Conservation (phyloP, 768 basidiomycete genomes). For the Rhodotorula paludigena region DNA sequence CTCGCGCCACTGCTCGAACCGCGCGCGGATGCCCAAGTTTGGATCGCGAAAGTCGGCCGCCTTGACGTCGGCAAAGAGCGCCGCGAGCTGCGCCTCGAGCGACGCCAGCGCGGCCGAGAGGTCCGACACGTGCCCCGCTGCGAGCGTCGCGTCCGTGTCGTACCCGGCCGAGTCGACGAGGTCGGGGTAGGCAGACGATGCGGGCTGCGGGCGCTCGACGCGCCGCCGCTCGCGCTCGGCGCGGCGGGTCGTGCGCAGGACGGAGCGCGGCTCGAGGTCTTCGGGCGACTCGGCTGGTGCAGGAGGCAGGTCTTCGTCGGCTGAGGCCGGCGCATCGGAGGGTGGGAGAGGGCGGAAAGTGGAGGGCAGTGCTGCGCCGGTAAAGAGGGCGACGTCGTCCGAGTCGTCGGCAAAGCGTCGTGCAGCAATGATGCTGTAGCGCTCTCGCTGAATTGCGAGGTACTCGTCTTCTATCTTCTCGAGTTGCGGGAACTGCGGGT, state of each 20-base stretch:
- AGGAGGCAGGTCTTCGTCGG: conserved; percentile 25
- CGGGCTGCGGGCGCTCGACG: background rate
- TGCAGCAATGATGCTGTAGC: conserved; percentile 36
- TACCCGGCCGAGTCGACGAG: conserved; percentile 22
- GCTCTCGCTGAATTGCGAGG: conserved; percentile 40
- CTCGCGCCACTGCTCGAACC: conserved; percentile 50
- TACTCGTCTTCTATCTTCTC: conserved; percentile 49
- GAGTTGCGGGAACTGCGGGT: conserved; percentile 46
- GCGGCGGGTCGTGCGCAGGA: conserved; percentile 41
- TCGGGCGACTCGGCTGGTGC: conserved; percentile 35
- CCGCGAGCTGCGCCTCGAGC: conserved; percentile 3
- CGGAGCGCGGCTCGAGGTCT: conserved; percentile 45
- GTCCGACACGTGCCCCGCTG: conserved; percentile 23
- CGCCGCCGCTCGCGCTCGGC: conserved; percentile 42
- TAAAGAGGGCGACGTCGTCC: conserved; percentile 43
- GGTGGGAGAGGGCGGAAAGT: background rate
- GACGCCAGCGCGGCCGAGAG: conserved; percentile 21
- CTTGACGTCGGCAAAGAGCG: conserved; percentile 41
- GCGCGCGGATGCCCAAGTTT: conserved; percentile 32
- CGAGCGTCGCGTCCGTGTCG: conserved; percentile 34
- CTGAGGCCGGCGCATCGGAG: background rate
- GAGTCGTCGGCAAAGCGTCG: conserved; percentile 41
- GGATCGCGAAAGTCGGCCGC: conserved; percentile 41
- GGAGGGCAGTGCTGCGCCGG: conserved; percentile 31
- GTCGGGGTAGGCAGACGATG: background rate